Conservation (phyloP, 495 filamentous ascomycete genomes). For the Hamigera avellanea region DNA sequence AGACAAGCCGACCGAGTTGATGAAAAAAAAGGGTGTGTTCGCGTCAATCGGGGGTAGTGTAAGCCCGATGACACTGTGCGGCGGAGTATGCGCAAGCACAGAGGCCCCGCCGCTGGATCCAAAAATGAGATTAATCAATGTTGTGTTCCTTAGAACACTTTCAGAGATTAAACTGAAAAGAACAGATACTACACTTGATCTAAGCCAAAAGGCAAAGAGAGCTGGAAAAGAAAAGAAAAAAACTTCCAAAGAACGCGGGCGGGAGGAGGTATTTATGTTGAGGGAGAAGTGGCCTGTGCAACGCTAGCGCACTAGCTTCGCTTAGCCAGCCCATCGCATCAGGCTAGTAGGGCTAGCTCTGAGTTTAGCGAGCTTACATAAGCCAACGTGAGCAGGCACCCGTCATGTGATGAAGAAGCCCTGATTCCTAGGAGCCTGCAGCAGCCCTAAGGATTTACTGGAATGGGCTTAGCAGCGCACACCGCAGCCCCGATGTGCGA, state of each 20-base stretch:
- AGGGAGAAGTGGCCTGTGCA: slow-evolving; percentile 5
- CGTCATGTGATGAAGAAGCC: no score
- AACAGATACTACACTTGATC: slow-evolving; percentile 99
- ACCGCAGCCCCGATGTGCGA: slow-evolving; percentile 7
- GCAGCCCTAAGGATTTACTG: slow-evolving; percentile 16
- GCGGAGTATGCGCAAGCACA: slow-evolving; percentile 70
- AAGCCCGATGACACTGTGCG: slow-evolving; percentile 78
- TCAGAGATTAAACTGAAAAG: slow-evolving; percentile 93
- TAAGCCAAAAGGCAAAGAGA: slow-evolving; percentile 53
- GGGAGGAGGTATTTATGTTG: slow-evolving; percentile 20
- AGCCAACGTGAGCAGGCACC: not conserved
- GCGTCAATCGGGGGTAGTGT: slow-evolving; percentile 80
- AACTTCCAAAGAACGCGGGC: slow-evolving; percentile 16
- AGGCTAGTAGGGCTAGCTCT: no score
- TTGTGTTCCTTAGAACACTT: slow-evolving; percentile 58
- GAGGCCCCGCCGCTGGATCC: slow-evolving; percentile 44
- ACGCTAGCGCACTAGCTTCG: slow-evolving; percentile 9
- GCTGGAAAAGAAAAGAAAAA: slow-evolving; percentile 41
- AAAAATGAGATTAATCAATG: slow-evolving; percentile 84
- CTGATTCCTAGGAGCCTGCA: no score
- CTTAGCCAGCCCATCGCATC: slow-evolving; percentile 3
- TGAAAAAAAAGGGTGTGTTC: slow-evolving; percentile 54
- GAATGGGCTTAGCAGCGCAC: slow-evolving; percentile 17
- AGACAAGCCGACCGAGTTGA: slow-evolving; percentile 45
- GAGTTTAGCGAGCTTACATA: no score